These are phyloP conservation scores for Emergomyces orientalis DNA, from an alignment of 2,329 filamentous ascomycete genomes.

Conservation along the genomic window DNA sequence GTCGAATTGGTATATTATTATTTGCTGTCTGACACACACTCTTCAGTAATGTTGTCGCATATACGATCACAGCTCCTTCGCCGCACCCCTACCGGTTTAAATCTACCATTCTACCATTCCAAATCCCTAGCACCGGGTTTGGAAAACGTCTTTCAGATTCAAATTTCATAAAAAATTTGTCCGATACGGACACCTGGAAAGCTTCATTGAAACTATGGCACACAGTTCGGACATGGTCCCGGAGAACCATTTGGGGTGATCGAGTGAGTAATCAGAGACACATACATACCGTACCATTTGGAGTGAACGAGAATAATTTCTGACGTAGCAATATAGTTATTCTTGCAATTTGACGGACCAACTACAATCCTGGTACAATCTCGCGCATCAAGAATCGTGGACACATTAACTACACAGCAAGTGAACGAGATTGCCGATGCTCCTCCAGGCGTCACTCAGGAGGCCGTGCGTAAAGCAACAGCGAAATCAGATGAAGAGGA, in stretches of 20 bases:
- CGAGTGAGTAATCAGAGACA: slow-evolving; percentile 41
- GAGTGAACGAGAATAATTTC: not conserved
- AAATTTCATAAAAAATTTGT: slow-evolving; percentile 64
- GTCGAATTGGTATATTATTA: not conserved
- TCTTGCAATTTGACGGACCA: slow-evolving; percentile 82
- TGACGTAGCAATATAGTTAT: slow-evolving; percentile 45
- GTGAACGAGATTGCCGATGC: slow-evolving; percentile 84
- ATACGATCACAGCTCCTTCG: slow-evolving; percentile 62
- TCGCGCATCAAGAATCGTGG: slow-evolving; percentile 66
- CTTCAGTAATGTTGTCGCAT: slow-evolving; percentile 74
- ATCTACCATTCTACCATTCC: slow-evolving; percentile 62
- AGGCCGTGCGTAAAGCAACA: slow-evolving; percentile 42
- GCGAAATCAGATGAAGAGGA: slow-evolving; percentile 23
- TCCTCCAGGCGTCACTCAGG: slow-evolving; percentile 60
- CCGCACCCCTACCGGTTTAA: slow-evolving; percentile 83
- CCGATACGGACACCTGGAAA: slow-evolving; percentile 64
- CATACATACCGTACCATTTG: not conserved
- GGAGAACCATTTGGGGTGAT: slow-evolving; percentile 87
- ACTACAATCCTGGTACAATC: slow-evolving; percentile 80
- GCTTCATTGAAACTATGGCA: slow-evolving; percentile 55
- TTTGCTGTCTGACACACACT: slow-evolving; percentile 10
- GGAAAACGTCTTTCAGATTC: slow-evolving; percentile 56
- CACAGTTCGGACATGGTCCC: slow-evolving; percentile 62
- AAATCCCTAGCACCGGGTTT: slow-evolving; percentile 61
- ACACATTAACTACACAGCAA: slow-evolving; percentile 66